Base-by-base conservation (phyloP, 331 rosid genomes). In the Rhamnella rubrinervis region DNA sequence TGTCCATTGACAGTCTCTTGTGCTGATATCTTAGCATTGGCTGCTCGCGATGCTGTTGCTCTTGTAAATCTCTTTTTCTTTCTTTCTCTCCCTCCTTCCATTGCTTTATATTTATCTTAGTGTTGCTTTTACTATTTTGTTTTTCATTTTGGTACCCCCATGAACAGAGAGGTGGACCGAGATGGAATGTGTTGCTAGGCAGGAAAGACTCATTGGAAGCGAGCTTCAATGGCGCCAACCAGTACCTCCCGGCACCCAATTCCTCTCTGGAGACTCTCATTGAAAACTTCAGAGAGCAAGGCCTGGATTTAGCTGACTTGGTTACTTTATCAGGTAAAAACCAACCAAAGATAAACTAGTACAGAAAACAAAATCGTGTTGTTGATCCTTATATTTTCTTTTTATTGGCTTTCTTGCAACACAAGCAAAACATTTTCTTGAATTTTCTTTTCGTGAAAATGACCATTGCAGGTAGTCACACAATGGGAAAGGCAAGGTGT, bases 401-500 rank as follows among this genome's bases (percentile, higher is more conserved):
- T 44, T 44, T 14, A 1, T 8, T 41, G 13, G 14, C 16, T 9
- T 44, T 44, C 49, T 44, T 44, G 49, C 15, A 4, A 44, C 11
- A 44, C 49, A 44, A 44, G 4, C 11, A 44, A 14, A 10, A 44
- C 11, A 3, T 9, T 11, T 44, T 44, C 15, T 44, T 4, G 14
- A 44, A 44, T 44, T 44, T 44, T 44, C 14, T 10, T 44, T 44
- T 2, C 3, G 11, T 44, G 16, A 9, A 56, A 18, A 56, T 56
- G 25, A 55, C 11, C 9, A 4, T 18, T 23, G 72, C 79, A 89
- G 98, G 97, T 37, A 84, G 98, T 75, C 98, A 93, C 78, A 91
- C 98, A 37, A 81, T 93, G 19, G 98, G 98, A 72, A 83, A 82
- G 76, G 96, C 97, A 69, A 88, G 89, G 66, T 93, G 98, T 76